Conservation (phyloP, 495 filamentous ascomycete species). For the Acidomyces sp. region DNA sequence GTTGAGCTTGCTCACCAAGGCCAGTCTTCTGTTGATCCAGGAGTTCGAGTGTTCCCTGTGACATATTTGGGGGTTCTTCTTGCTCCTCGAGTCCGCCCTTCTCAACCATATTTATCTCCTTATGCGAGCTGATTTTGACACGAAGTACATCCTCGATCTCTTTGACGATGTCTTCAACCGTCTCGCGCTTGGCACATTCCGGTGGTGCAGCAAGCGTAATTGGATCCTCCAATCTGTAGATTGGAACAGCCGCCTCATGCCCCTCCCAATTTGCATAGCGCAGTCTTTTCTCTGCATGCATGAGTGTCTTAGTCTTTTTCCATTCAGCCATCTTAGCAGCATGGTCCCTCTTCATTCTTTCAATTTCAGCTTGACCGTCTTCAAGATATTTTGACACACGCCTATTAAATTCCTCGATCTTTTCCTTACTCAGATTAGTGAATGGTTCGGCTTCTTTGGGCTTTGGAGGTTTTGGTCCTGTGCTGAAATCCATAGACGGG, state of each 20-base stretch:
- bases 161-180: slow-evolving; percentile 22
- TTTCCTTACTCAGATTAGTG: slow-evolving; percentile 17
- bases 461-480: slow-evolving; percentile 36
- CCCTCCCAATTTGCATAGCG: slow-evolving; percentile 20
- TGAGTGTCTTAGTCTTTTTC: slow-evolving; percentile 38
- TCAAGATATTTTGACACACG: slow-evolving; percentile 52
- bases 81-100: slow-evolving; percentile 28
- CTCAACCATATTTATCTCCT: slow-evolving; percentile 26
- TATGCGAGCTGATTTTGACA: slow-evolving; percentile 20
- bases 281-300: slow-evolving; percentile 26
- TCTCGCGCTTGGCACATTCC: slow-evolving; percentile 14
- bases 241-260: slow-evolving; percentile 7
- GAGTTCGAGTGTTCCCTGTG: neutral
- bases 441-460: slow-evolving; percentile 26
- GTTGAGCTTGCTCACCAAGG: neutral
- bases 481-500: slow-evolving; percentile 23
- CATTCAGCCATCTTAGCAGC: slow-evolving; percentile 57
- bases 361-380: slow-evolving; percentile 62
- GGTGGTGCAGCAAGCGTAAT: slow-evolving; percentile 3
- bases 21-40: neutral
- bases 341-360: slow-evolving; percentile 67
- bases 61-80: slow-evolving; percentile 16
- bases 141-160: slow-evolving; percentile 26
- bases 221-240: slow-evolving; percentile 5
- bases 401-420: slow-evolving; percentile 56